phyloP scores from a whole-genome alignment of 257 asterid genomes.

The Gentiana dahurica region DNA sequence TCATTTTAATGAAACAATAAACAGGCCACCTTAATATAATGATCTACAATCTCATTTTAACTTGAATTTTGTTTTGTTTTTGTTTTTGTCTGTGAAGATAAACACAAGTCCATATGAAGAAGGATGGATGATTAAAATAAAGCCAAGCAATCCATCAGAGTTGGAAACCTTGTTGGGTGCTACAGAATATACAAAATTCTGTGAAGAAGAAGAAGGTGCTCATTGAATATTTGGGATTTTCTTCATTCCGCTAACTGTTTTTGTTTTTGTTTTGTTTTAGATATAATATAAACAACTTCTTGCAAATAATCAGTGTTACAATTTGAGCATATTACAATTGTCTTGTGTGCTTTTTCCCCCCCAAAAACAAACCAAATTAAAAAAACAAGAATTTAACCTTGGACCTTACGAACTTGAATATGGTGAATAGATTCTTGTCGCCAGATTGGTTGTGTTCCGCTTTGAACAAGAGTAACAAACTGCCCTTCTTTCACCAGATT shows the following conservation, averaged over 20 bases:
- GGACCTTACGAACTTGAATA: constrained; percentile 87
- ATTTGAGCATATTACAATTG: no score
- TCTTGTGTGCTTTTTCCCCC: no score
- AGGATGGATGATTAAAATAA: constrained; percentile 95
- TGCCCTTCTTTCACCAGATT: constrained; percentile 68
- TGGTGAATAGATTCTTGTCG: constrained; percentile 89
- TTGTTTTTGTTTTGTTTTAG: constrained; percentile 4
- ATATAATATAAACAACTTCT: neutral
- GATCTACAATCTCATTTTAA: neutral
- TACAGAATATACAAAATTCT: constrained; percentile 65
- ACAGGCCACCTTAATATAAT: no score
- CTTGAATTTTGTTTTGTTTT: neutral
- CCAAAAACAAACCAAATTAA: neutral
- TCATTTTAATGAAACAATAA: neutral
- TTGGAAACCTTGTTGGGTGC: constrained; percentile 49
- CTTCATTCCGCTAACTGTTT: constrained; percentile 1
- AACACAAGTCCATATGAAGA: constrained; percentile 78
- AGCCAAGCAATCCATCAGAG: constrained; percentile 65
- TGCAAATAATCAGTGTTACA: neutral
- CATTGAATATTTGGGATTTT: constrained; percentile 17
- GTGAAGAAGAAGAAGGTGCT: constrained; percentile 80
- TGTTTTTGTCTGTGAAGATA: constrained; percentile 31
- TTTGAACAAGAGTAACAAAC: constrained; percentile 85
- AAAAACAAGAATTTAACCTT: constrained; percentile 32
- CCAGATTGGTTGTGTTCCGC: constrained; percentile 99